Percentiles rank a stretch among this genome's conserved stretches.
phyloP scores from a whole-genome alignment of 495 filamentous ascomycete species.

The Aspergillus carlsbadensis region DNA sequence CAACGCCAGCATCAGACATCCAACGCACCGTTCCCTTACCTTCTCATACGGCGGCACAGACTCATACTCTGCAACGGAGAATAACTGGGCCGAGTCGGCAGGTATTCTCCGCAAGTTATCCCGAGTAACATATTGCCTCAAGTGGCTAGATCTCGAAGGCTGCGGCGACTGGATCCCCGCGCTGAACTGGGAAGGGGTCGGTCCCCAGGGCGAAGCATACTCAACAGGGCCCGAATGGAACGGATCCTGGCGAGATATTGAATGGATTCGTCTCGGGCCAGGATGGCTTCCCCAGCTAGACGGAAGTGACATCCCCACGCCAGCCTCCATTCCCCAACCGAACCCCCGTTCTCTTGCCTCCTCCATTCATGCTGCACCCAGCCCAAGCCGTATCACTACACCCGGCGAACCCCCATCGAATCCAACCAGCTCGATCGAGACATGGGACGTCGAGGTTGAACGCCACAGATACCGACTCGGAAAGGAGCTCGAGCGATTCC shows the following conservation, averaged over 20 bases:
- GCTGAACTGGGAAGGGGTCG: slow-evolving; percentile 46
- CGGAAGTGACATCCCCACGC: slow-evolving; percentile 10
- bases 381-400: background rate
- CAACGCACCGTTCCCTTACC: slow-evolving; percentile 40
- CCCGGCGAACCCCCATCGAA: background rate
- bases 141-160: slow-evolving; percentile 79
- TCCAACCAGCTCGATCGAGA: background rate
- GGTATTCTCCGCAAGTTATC: slow-evolving; percentile 68
- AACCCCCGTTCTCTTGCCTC: slow-evolving; percentile 17
- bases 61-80: slow-evolving; percentile 63
- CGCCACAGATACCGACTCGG: slow-evolving; percentile 25
- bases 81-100: slow-evolving; percentile 70
- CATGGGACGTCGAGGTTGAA: slow-evolving; percentile 37
- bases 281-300: slow-evolving; percentile 42
- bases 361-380: slow-evolving; percentile 18
- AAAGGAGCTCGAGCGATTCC: slow-evolving; percentile 29
- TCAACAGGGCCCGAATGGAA: slow-evolving; percentile 50
- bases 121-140: slow-evolving; percentile 63
- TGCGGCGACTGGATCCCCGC: slow-evolving; percentile 70
- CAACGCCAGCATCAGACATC: slow-evolving; percentile 40
- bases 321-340: background rate
- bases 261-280: slow-evolving; percentile 48
- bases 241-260: slow-evolving; percentile 48
- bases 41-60: slow-evolving; percentile 62
- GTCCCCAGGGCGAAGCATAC: slow-evolving; percentile 28